These are phyloP conservation scores for Perkinsus olseni DNA, from an alignment of 169 alveolate genomes.

Conservation along the genomic window DNA sequence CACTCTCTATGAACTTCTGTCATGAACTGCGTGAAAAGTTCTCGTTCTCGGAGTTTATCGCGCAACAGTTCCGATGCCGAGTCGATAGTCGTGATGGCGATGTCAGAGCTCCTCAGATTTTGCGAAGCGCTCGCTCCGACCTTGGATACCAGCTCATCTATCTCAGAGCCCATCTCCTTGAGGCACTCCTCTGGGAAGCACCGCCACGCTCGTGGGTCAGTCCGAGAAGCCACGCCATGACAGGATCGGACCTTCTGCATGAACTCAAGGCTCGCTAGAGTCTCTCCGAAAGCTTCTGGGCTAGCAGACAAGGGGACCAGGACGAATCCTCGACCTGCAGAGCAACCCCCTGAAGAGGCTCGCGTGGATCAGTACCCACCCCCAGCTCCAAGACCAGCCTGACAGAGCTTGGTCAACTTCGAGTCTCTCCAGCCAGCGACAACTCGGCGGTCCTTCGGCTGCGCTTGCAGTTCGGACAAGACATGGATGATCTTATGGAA, in stretches of 20 bases:
- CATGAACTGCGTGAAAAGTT: neutral
- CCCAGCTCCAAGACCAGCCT: neutral
- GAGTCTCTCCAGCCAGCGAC: neutral
- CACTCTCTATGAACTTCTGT: too few species aligned
- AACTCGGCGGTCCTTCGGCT: neutral
- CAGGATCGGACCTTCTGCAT: neutral
- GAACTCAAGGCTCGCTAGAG: neutral
- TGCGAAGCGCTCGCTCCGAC: neutral
- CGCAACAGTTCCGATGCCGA: neutral
- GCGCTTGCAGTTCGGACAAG: neutral
- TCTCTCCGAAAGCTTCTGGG: neutral
- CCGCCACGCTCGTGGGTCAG: neutral
- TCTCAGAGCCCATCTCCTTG: neutral
- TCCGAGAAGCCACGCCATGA: neutral
- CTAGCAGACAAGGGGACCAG: neutral
- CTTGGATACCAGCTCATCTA: neutral
- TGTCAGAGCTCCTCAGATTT: neutral
- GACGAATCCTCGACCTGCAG: neutral
- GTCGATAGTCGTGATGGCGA: neutral
- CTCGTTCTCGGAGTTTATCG: neutral
- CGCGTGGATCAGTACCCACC: neutral
- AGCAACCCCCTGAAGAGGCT: neutral
- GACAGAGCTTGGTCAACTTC: neutral
- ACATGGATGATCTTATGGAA: neutral
- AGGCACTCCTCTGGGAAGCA: neutral